Percentiles rank a stretch among this genome's conserved stretches.
phyloP scores from a whole-genome alignment of 345 rosid genomes.

The Moricandia moricandioides region DNA sequence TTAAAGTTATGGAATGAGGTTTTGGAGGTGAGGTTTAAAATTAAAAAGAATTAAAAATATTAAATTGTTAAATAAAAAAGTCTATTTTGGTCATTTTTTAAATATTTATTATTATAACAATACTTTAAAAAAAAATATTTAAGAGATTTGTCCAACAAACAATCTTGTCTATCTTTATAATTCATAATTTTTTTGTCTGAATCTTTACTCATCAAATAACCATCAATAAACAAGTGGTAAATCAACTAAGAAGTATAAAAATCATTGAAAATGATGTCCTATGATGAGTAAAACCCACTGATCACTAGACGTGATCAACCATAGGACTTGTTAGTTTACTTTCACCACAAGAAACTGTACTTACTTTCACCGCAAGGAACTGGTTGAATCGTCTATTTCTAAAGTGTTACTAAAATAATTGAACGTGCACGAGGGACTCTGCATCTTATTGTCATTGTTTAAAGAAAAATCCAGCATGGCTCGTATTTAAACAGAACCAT shows the following conservation, averaged over 20 bases:
- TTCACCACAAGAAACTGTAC: neutral
- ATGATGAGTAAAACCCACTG: neutral
- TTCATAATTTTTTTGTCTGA: neutral
- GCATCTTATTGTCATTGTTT: neutral
- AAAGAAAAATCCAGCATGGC: neutral
- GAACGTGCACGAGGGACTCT: neutral
- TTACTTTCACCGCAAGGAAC: neutral
- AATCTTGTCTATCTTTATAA: neutral
- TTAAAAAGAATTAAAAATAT: too few species aligned
- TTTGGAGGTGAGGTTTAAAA: too few species aligned
- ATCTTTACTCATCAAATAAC: neutral
- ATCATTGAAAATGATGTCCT: neutral
- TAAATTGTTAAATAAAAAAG: too few species aligned
- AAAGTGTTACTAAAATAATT: neutral
- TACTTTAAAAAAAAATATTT: too few species aligned
- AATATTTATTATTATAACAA: too few species aligned
- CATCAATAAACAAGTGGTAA: neutral
- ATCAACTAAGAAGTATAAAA: neutral
- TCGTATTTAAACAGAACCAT: neutral
- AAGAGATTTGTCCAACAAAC: too few species aligned
- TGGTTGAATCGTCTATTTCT: neutral
- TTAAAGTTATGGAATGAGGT: too few species aligned
- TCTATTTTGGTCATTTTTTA: too few species aligned
- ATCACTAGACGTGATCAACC: neutral
- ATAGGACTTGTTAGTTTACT: neutral